Conservation (phyloP, 768 basidiomycete genomes). For the Leccinellum luteum region DNA sequence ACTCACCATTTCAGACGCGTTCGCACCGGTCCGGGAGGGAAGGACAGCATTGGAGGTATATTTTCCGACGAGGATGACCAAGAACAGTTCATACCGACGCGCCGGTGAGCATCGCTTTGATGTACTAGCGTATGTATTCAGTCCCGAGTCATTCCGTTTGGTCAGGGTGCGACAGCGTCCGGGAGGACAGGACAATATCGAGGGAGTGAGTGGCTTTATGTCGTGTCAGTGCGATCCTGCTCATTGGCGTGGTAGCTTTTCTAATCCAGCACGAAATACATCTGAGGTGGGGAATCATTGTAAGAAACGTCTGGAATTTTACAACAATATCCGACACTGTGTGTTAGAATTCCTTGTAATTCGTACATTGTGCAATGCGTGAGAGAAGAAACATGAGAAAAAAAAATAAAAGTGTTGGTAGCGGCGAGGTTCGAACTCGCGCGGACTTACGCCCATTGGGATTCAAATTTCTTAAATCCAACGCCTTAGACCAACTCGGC, state of each 20-base stretch:
- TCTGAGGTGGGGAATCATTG: not conserved
- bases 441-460: conserved; percentile 82
- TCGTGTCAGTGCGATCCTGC: not conserved
- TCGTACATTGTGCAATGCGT: not conserved
- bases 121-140: not conserved
- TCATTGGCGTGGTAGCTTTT: conserved; percentile 27
- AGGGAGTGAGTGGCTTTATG: conserved; percentile 29
- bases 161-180: conserved; percentile 64
- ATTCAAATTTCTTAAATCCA: conserved; percentile 80
- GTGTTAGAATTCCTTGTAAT: not conserved
- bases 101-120: conserved; percentile 44
- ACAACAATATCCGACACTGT: not conserved
- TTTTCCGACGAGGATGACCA: conserved; percentile 44
- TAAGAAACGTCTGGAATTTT: not conserved
- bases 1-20: conserved; percentile 30
- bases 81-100: conserved; percentile 64
- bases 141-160: not conserved
- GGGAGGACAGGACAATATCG: conserved; percentile 63
- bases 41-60: conserved; percentile 32
- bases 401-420: conserved; percentile 44
- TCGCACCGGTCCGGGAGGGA: conserved; percentile 32
- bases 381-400: not conserved
- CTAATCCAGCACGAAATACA: conserved; percentile 1
- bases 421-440: conserved; percentile 92
- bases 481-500: conserved; percentile 92